phyloP scores from a whole-genome alignment of 2,329 filamentous ascomycete genomes.

The Alternaria brassicicola region DNA sequence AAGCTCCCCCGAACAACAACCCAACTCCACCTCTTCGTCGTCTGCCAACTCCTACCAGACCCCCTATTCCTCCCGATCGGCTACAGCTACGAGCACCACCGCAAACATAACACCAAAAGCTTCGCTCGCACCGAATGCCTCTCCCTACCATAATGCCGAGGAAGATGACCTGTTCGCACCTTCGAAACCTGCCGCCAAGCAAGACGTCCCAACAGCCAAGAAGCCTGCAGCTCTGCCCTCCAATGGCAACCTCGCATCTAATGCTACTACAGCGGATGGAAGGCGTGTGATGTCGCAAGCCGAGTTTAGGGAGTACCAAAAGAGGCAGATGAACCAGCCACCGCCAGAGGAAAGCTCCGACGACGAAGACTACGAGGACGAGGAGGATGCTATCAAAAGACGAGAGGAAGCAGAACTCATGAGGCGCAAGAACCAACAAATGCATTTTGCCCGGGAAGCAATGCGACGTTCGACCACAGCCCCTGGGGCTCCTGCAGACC shows the following conservation, averaged over 20 bases:
- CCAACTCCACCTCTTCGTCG: conserved; percentile 37
- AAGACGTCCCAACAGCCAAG: conserved; percentile 1
- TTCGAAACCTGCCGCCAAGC: conserved; percentile 17
- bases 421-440: conserved; percentile 43
- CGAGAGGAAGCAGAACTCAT: conserved; percentile 42
- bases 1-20: conserved; percentile 32
- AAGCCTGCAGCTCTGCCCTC: conserved; percentile 15
- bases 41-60: conserved; percentile 43
- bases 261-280: conserved; percentile 15
- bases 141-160: conserved; percentile 28
- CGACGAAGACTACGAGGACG: conserved; percentile 47
- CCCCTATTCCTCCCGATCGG: conserved; percentile 41
- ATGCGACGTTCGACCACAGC: conserved; percentile 46
- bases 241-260: conserved; percentile 18
- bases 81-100: conserved; percentile 32
- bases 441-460: conserved; percentile 42
- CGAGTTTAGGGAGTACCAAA: conserved; percentile 42
- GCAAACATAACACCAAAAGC: conserved; percentile 40
- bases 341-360: conserved; percentile 36
- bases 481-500: conserved; percentile 25
- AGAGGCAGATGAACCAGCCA: conserved; percentile 34
- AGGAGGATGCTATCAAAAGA: conserved; percentile 45
- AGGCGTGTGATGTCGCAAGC: conserved; percentile 44
- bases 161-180: conserved; percentile 44
- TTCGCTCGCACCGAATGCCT: conserved; percentile 23